Evolutionary conservation across 2,329 filamentous ascomycete genomes (phyloP), one percentile per base, ranked within the genome.

Genomic region (Colletotrichum cordylinicola): DNA sequence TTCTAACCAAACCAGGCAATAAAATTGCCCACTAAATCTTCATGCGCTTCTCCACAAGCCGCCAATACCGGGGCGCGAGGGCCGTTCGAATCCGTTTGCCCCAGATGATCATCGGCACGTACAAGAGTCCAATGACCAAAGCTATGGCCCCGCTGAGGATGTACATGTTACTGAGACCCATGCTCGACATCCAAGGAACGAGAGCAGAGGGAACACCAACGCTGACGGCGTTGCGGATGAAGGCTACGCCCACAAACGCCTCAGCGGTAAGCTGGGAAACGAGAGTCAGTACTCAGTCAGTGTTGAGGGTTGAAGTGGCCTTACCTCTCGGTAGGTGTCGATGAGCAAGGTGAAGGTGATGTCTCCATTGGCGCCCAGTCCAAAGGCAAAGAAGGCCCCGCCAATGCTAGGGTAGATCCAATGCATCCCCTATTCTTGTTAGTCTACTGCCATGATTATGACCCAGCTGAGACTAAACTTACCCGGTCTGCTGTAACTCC

Each of bases 351-450:
- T 82, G n/a, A 85, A 77, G 9, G 80, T 78, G 13, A 82, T 81
- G 29, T 85, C 82, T 56, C 81, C 80, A 27, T 82, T 82, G 39
- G 82, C 80, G 4, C 84, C 83, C 0, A 86, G 78, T 0, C 84
- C 84, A 56, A 85, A 85, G 0, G 82, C 83, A 37, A 85, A 86
- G 0, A 86, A 64, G 2, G 80, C 83, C 5, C 82, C 83, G 0
- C 81, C 84, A 1, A 86, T 76, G 9, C 81, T 84, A 1, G 85
- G 81, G 13, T 81, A 79, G 8, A 85, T 84, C 85, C 85, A 86
- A n/a, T 85, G 83, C 78, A 82, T 81, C 1, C 82, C 82, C 84
- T 81, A n/a, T 29, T n/a, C 12, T n/a, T 35, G 24, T 69, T 33
- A 69, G 33, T 21, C 4, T 48, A 15, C 29, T 31, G 16, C 8